Base-by-base conservation (phyloP, 2,329 filamentous ascomycete genomes). In the Fusarium hainanense region DNA sequence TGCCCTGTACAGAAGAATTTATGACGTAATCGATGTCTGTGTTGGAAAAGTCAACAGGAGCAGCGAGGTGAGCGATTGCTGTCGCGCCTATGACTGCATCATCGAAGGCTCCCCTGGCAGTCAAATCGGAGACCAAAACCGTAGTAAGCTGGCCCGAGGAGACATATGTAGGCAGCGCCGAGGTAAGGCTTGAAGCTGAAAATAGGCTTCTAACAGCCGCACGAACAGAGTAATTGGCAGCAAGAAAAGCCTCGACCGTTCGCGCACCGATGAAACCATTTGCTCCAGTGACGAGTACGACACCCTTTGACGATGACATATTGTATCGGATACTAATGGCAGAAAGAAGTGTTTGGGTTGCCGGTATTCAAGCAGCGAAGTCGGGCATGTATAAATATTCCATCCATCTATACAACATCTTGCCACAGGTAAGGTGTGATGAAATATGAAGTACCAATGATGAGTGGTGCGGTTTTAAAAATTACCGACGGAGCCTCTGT, bases 221-320 rank as follows among this genome's bases (percentile, higher is more conserved):
- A 0, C 63, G 63, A 7, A 66, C 61, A 6, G 28, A 48, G 20
- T 66, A 66, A 18, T 40, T 58, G 11, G 47, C 46, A 16, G 16
- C 9, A 6, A 66, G 61, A 47, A 66, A 66, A 2, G 63, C 63
- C 25, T 65, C 60, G 23, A 65, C 60, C 0, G 60, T 66, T 1
- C 54, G 63, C 6, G 60, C 63, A 1, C 63, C 63, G 10, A 66
- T 66, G 20, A 66, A 66, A 8, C 63, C 63, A 52, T 66, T 66
- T 2, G 60, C 63, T 12, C 63, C 63, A 1, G 63, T 66, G 28
- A 66, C 60, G 6, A 66, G 63, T 27, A 52, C 63, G 5, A 65
- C 18, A 2, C 42, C 60, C 16, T 65, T 66, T 9, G 27, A 37
- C 3, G 60, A 42, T 6, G 54, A 43, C 63, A 66, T 66, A 1